These are phyloP conservation scores for Kwoniella dendrophila DNA, from an alignment of 768 basidiomycete genomes.

Conservation along the genomic window DNA sequence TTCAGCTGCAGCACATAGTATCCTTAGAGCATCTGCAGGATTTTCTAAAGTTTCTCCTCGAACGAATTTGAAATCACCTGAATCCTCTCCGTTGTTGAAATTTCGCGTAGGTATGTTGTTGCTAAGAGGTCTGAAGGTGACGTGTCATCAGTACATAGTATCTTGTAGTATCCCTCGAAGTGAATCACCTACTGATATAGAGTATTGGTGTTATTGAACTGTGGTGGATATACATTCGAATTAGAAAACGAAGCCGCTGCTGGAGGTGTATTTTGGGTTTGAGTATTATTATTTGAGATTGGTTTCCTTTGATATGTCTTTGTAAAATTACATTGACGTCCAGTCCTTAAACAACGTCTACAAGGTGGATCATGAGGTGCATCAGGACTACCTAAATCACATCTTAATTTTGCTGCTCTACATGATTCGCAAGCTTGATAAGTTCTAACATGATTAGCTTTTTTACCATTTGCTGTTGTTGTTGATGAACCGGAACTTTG, in stretches of 20 bases:
- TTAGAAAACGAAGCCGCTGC: background rate
- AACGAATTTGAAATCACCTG: slow-evolving; percentile 4
- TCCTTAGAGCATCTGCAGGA: slow-evolving; percentile 7
- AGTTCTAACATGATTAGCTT: slow-evolving; percentile 3
- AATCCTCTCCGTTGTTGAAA: background rate
- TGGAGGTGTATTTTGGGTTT: background rate
- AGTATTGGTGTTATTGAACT: background rate
- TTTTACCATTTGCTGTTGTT: background rate
- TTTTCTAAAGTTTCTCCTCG: slow-evolving; percentile 8
- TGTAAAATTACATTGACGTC: slow-evolving; percentile 9
- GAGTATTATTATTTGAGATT: background rate
- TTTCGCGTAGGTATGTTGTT: too few relatives aligned
- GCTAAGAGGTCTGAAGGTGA: too few relatives aligned
- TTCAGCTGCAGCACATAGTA: slow-evolving; percentile 8
- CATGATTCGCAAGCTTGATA: slow-evolving; percentile 9
- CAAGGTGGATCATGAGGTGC: slow-evolving; percentile 9
- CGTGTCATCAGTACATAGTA: too few relatives aligned
- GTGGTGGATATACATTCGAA: background rate
- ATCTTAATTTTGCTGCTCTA: slow-evolving; percentile 4
- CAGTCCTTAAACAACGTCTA: slow-evolving; percentile 3
- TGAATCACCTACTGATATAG: too few relatives aligned
- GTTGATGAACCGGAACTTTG: background rate
- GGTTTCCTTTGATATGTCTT: slow-evolving; percentile 5
- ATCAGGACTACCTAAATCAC: slow-evolving; percentile 7
- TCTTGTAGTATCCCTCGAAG: too few relatives aligned